Conservation (phyloP, 495 filamentous ascomycete genomes). For the Podospora didyma region DNA sequence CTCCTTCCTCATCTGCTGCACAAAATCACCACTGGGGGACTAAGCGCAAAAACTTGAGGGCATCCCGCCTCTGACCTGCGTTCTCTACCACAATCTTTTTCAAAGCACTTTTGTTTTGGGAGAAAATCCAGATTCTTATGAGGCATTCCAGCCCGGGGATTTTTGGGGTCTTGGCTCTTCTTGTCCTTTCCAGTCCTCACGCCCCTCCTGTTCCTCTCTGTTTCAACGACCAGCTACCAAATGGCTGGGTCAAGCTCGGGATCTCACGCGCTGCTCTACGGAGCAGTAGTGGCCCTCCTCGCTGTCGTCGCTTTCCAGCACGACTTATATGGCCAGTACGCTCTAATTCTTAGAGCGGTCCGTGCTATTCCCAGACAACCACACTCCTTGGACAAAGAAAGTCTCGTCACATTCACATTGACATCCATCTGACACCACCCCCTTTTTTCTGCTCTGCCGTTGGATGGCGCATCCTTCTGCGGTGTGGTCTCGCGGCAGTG, state of each 20-base stretch:
- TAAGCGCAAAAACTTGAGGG: no score
- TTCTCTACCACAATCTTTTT: no score
- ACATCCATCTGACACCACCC: not conserved
- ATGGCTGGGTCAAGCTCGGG: not conserved
- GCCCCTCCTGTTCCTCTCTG: no score
- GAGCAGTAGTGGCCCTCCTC: constrained; percentile 14
- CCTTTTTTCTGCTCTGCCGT: no score
- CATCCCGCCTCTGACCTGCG: no score
- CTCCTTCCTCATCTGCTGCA: not conserved
- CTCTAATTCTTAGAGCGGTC: not conserved
- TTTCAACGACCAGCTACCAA: no score
- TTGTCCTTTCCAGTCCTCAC: no score
- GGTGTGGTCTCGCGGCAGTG: not conserved
- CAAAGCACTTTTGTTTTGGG: no score
- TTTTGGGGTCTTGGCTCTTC: no score
- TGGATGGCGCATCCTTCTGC: not conserved
- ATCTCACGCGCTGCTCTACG: constrained; percentile 9
- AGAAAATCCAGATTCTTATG: no score
- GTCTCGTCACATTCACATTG: not conserved
- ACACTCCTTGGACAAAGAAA: not conserved
- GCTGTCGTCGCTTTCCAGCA: constrained; percentile 22
- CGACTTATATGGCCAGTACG: constrained; percentile 13
- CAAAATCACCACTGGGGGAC: not conserved
- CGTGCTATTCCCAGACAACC: not conserved
- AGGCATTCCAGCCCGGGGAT: no score